Percentiles rank a stretch among this genome's conserved stretches.
Evolutionary conservation across 257 asterid species (phyloP).

Genomic region (Leptodermis oblonga): DNA sequence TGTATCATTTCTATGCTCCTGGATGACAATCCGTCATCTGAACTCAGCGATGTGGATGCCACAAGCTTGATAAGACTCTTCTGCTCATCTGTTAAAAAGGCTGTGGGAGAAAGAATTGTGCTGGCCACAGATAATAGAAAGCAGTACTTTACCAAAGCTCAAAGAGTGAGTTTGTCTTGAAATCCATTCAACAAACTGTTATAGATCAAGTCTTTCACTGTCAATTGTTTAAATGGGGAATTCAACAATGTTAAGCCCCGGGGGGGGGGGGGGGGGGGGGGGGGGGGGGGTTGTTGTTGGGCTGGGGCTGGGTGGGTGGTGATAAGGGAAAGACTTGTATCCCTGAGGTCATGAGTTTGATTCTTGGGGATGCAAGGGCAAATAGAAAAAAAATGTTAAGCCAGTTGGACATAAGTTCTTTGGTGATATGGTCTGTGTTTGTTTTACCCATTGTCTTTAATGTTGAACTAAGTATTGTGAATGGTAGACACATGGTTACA

Average conservation of each 20-base stretch:
- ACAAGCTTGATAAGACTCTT: slow-evolving; percentile 89
- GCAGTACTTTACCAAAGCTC: slow-evolving; percentile 70
- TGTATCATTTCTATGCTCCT: slow-evolving; percentile 80
- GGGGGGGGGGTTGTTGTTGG: too few species aligned
- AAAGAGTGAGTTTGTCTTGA: slow-evolving; percentile 44
- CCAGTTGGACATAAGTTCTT: too few species aligned
- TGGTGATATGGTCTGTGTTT: too few species aligned
- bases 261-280: too few species aligned
- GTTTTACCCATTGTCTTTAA: too few species aligned
- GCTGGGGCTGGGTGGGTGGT: too few species aligned
- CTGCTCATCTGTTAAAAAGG: slow-evolving; percentile 82
- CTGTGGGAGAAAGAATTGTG: slow-evolving; percentile 92
- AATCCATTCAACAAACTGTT: not conserved
- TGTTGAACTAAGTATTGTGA: too few species aligned
- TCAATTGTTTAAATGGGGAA: not conserved
- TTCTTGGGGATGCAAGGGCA: too few species aligned
- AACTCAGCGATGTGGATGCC: slow-evolving; percentile 83
- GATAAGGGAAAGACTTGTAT: too few species aligned
- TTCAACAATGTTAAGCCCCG: not conserved
- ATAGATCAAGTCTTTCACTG: not conserved
- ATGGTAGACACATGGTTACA: too few species aligned
- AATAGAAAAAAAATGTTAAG: too few species aligned
- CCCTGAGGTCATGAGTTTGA: too few species aligned
- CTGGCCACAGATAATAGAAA: slow-evolving; percentile 86
- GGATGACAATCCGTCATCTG: slow-evolving; percentile 66